Evolutionary conservation across 768 basidiomycete species (phyloP), one percentile per base, ranked within the genome.

Genomic region (Russula sp.): DNA sequence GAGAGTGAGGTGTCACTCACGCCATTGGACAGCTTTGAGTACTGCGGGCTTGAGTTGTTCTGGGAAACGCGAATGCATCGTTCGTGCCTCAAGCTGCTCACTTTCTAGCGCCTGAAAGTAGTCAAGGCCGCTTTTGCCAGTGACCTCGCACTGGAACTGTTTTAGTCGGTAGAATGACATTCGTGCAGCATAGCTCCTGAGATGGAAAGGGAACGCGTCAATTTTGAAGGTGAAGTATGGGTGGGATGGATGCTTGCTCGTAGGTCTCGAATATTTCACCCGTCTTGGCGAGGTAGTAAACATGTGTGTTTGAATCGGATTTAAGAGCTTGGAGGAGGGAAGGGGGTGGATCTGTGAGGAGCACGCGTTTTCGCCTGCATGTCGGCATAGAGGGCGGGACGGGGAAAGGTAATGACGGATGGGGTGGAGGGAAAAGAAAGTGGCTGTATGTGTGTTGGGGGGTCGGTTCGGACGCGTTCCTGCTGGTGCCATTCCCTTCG

Each of bases 261-360:
- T 97, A 98, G 72, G 87, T 87, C 67, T 93, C 87, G 74, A 98
- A 98, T 76, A 98, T 91, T 83, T 98, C 96, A 71, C 95, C 96
- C 3, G 96, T 98, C 75, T 93, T 87, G 67, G 86, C 79, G 72
- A 98, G 87, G 79, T 91, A 95, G 78, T 86, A 98, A 74, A 98
- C 94, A 68, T 87, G 85, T 72, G 78, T 84, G 74, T 79, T 77
- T 40, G 84, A 85, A 78, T 86, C 83, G 48, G 82, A 75, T 74
- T 84, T 80, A 70, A 80, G 79, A 63, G 83, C 81, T 66, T 83
- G 81, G 66, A 89, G 79, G 72, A 92, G 85, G 68, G 82, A 75
- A 51, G 83, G 81, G 57, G 89, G 84, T 67, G 89, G 87, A 75
- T 91, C 85, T 69, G 85, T 90, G 81, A 92, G 89, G 72, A 92